A percentile compares a stretch with the other conserved stretches of the same genome.
These are phyloP conservation scores for Ogataea trehaloabstinens DNA, from an alignment of 805 yeast species.

Conservation along the genomic window DNA sequence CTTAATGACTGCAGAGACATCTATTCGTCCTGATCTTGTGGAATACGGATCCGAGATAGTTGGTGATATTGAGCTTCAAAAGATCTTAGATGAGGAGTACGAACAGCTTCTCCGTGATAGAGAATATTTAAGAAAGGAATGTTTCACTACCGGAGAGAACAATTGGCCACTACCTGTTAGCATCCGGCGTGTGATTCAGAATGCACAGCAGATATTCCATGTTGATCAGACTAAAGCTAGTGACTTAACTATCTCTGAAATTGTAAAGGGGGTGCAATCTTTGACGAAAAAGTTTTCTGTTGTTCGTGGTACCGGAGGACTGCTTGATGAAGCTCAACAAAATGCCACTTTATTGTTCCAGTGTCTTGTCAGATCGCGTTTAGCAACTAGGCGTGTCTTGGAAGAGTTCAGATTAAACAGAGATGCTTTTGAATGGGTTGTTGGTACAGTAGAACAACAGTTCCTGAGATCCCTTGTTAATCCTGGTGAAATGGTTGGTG, in stretches of 20 bases:
- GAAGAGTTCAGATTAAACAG: constrained; percentile 85
- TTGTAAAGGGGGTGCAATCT: constrained; percentile 67
- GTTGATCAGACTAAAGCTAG: constrained; percentile 88
- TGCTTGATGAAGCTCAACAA: constrained; percentile 81
- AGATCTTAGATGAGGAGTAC: constrained; percentile 79
- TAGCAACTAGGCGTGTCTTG: constrained; percentile 85
- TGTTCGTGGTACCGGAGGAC: constrained; percentile 74
- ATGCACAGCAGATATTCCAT: constrained; percentile 95
- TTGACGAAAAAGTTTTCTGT: constrained; percentile 69
- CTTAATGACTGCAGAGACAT: constrained; percentile 64
- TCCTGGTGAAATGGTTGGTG: constrained; percentile 99
- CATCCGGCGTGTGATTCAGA: constrained; percentile 92
- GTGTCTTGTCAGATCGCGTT: constrained; percentile 87
- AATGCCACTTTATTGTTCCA: constrained; percentile 90
- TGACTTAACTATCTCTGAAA: constrained; percentile 81
- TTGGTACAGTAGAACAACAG: constrained; percentile 92
- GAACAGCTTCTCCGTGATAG: constrained; percentile 77
- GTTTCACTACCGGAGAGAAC: constrained; percentile 90
- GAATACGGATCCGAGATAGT: constrained; percentile 89
- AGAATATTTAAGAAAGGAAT: constrained; percentile 67
- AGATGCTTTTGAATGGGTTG: constrained; percentile 91
- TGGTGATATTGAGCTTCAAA: constrained; percentile 85
- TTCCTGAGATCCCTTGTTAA: constrained; percentile 89
- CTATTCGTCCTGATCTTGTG: constrained; percentile 68
- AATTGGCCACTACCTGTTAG: constrained; percentile 98